Evolutionary conservation across 2,329 filamentous ascomycete genomes (phyloP).

Genomic region (Zymoseptoria crescenta): DNA sequence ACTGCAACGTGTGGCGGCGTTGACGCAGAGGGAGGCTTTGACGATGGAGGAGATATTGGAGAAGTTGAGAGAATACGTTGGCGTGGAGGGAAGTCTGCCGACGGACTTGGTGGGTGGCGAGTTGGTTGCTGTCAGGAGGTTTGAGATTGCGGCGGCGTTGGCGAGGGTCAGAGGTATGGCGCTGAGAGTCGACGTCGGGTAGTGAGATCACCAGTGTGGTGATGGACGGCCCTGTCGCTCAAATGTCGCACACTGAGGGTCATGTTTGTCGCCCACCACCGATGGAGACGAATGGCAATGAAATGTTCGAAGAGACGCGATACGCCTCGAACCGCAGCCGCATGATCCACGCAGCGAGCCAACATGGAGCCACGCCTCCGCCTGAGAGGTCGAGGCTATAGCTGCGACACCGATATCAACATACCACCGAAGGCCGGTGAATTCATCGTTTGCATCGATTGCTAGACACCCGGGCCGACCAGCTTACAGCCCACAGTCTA

Average conservation of each 20-base stretch:
- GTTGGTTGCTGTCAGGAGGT: slow-evolving; percentile 23
- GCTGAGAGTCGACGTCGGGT: slow-evolving; percentile 7
- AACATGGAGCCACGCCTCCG: no score
- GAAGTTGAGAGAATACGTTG: slow-evolving; percentile 14
- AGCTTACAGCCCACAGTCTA: no score
- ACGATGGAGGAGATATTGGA: slow-evolving; percentile 16
- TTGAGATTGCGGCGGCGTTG: slow-evolving; percentile 26
- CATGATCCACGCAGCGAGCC: no score
- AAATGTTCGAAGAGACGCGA: background rate
- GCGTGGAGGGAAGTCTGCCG: slow-evolving; percentile 19
- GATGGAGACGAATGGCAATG: background rate
- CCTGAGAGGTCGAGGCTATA: no score
- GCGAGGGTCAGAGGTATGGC: slow-evolving; percentile 22
- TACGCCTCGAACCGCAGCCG: background rate
- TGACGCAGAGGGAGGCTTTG: slow-evolving; percentile 12
- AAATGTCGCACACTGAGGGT: background rate
- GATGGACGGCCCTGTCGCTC: background rate
- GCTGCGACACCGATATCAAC: no score
- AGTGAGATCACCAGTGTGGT: background rate
- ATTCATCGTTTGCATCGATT: no score
- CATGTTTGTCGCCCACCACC: background rate
- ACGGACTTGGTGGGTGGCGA: slow-evolving; percentile 23
- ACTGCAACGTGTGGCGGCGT: slow-evolving; percentile 15
- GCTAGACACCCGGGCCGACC: no score
- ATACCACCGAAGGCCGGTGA: no score